phyloP scores from a whole-genome alignment of 2,329 filamentous ascomycete species.

The Raffaelea albimanens region DNA sequence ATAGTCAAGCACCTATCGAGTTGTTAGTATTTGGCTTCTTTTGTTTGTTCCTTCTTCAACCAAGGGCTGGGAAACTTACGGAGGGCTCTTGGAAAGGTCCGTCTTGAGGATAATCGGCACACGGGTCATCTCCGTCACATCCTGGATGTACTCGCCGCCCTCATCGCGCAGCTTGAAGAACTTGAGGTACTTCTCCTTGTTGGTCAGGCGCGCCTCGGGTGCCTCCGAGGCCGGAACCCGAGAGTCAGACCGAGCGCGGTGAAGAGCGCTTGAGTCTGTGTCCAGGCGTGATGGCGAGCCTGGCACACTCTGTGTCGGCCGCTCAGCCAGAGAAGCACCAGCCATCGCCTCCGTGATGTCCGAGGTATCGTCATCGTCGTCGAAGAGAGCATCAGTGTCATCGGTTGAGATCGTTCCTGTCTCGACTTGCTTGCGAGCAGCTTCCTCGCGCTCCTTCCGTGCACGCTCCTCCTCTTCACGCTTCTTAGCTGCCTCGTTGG shows the following conservation, averaged over 20 bases:
- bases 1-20: slow-evolving; percentile 65
- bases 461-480: slow-evolving; percentile 74
- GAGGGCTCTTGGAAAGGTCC: slow-evolving; percentile 95
- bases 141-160: slow-evolving; percentile 92
- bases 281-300: slow-evolving; percentile 77
- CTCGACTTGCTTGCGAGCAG: slow-evolving; percentile 85
- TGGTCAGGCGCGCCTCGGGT: slow-evolving; percentile 69
- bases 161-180: slow-evolving; percentile 86
- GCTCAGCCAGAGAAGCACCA: slow-evolving; percentile 79
- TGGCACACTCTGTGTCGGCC: slow-evolving; percentile 90
- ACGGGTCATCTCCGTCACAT: slow-evolving; percentile 94
- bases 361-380: slow-evolving; percentile 84
- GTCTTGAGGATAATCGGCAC: slow-evolving; percentile 98
- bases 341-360: slow-evolving; percentile 87
- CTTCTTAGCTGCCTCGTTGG: slow-evolving; percentile 66
- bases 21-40: slow-evolving; percentile 18
- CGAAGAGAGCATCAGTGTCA: slow-evolving; percentile 90
- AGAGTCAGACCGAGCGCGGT: slow-evolving; percentile 90
- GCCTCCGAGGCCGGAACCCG: slow-evolving; percentile 69
- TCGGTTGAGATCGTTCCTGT: slow-evolving; percentile 90
- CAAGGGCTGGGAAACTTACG: slow-evolving; percentile 56
- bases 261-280: slow-evolving; percentile 53
- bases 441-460: slow-evolving; percentile 82
- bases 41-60: no score
- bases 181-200: slow-evolving; percentile 94